Evolutionary conservation across 2,329 filamentous ascomycete genomes (phyloP).

Genomic region (Orbilia oligospora): DNA sequence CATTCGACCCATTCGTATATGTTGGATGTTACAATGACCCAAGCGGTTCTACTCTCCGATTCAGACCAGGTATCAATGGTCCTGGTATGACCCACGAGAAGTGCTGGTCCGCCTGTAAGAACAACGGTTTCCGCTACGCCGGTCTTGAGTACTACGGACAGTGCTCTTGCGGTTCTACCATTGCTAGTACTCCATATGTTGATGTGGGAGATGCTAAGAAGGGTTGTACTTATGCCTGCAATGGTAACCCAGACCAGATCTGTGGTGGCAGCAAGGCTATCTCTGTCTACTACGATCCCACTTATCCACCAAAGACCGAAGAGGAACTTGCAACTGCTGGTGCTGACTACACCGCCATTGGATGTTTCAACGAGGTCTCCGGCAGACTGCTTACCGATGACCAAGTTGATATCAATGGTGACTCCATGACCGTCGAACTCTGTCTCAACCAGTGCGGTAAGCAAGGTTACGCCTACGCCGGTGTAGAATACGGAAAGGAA

Average conservation of each 20-base stretch:
- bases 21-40: slow-evolving; percentile 51
- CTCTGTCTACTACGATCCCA: slow-evolving; percentile 45
- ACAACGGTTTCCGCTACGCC: slow-evolving; percentile 52
- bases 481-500: slow-evolving; percentile 53
- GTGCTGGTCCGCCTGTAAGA: slow-evolving; percentile 56
- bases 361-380: slow-evolving; percentile 45
- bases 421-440: slow-evolving; percentile 52
- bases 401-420: slow-evolving; percentile 37
- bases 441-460: slow-evolving; percentile 48
- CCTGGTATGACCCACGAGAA: slow-evolving; percentile 53
- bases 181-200: slow-evolving; percentile 13
- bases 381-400: slow-evolving; percentile 53
- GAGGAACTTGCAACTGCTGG: slow-evolving; percentile 43
- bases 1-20: slow-evolving; percentile 25
- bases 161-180: slow-evolving; percentile 46
- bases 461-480: slow-evolving; percentile 57
- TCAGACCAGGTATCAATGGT: slow-evolving; percentile 49
- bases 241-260: slow-evolving; percentile 41
- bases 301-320: slow-evolving; percentile 35
- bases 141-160: slow-evolving; percentile 54
- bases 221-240: slow-evolving; percentile 43
- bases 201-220: slow-evolving; percentile 30
- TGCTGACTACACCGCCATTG: slow-evolving; percentile 40
- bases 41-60: slow-evolving; percentile 40
- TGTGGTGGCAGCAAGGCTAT: slow-evolving; percentile 51